Evolutionary conservation across 2,329 filamentous ascomycete species (phyloP).

Genomic region (Zymoseptoria ardabiliae): DNA sequence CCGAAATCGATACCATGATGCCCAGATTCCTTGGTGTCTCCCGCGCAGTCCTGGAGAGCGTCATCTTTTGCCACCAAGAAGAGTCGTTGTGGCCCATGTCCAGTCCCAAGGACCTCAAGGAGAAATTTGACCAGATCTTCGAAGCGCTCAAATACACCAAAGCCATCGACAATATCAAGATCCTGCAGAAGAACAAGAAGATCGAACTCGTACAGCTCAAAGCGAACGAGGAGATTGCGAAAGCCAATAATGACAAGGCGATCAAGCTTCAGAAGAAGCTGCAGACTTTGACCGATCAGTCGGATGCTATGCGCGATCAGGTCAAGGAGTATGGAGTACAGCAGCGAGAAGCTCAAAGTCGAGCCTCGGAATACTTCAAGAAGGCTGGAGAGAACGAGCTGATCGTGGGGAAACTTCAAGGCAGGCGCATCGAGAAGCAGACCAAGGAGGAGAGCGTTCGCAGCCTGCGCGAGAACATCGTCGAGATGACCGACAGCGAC

Average conservation of each 20-base stretch:
- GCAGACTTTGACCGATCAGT: conserved; percentile 56
- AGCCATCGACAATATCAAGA: conserved; percentile 90
- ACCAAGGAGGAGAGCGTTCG: conserved; percentile 64
- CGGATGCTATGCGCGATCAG: conserved; percentile 54
- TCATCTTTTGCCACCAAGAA: conserved; percentile 98
- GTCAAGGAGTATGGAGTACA: conserved; percentile 52
- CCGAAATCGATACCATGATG: conserved; percentile 67
- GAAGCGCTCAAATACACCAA: conserved; percentile 96
- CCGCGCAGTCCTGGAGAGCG: conserved; percentile 79
- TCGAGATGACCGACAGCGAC: conserved; percentile 72
- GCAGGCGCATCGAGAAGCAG: conserved; percentile 66
- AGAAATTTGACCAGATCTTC: conserved; percentile 95
- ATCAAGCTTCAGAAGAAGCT: conserved; percentile 47
- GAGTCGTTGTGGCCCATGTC: conserved; percentile 96
- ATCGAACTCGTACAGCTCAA: conserved; percentile 67
- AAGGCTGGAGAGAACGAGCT: conserved; percentile 66
- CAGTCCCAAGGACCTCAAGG: conserved; percentile 77
- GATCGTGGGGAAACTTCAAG: conserved; percentile 66
- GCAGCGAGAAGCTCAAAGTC: conserved; percentile 50
- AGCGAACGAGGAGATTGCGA: conserved; percentile 68
- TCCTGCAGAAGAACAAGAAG: conserved; percentile 73
- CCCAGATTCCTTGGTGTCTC: conserved; percentile 84
- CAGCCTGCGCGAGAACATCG: conserved; percentile 63
- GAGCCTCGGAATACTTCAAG: conserved; percentile 57
- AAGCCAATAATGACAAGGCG: conserved; percentile 76